Evolutionary conservation across 495 filamentous ascomycete genomes (phyloP).

Genomic region (Tetracladium marchalianum): DNA sequence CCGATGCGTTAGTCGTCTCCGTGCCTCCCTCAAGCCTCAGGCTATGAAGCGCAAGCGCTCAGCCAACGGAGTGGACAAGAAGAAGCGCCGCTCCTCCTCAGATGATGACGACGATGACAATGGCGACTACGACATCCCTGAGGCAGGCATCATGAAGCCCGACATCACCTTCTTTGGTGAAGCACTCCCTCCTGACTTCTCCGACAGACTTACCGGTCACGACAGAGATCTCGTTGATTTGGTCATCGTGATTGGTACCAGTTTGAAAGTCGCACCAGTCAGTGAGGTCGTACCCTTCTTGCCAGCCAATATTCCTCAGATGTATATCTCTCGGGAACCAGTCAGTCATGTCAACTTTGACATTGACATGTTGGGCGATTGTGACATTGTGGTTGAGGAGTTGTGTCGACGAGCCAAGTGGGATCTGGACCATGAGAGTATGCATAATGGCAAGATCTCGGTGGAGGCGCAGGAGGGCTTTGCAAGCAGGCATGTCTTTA

Average conservation of each 20-base stretch:
- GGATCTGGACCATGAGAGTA: constrained; percentile 84
- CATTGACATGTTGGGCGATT: constrained; percentile 87
- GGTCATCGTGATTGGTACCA: constrained; percentile 95
- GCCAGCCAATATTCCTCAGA: constrained; percentile 72
- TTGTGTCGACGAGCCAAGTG: constrained; percentile 78
- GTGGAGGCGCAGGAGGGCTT: constrained; percentile 50
- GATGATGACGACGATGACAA: constrained; percentile 64
- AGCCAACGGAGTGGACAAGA: constrained; percentile 43
- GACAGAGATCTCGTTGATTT: constrained; percentile 76
- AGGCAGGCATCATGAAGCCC: constrained; percentile 92
- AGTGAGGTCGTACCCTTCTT: constrained; percentile 79
- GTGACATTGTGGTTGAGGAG: constrained; percentile 84
- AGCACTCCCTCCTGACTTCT: constrained; percentile 73
- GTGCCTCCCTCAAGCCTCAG: constrained; percentile 31
- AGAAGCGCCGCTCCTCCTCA: constrained; percentile 25
- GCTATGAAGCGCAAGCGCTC: constrained; percentile 70
- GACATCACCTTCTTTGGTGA: constrained; percentile 99
- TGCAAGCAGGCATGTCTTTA: constrained; percentile 37
- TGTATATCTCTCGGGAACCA: constrained; percentile 85
- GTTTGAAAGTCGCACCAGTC: constrained; percentile 92
- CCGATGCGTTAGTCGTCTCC: constrained; percentile 42
- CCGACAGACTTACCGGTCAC: constrained; percentile 64
- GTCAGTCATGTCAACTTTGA: constrained; percentile 89
- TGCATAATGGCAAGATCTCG: constrained; percentile 52
- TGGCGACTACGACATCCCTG: constrained; percentile 50